Base-by-base conservation (phyloP, 192 early-diverging fungal species). In the Ambispora gerdemannii region DNA sequence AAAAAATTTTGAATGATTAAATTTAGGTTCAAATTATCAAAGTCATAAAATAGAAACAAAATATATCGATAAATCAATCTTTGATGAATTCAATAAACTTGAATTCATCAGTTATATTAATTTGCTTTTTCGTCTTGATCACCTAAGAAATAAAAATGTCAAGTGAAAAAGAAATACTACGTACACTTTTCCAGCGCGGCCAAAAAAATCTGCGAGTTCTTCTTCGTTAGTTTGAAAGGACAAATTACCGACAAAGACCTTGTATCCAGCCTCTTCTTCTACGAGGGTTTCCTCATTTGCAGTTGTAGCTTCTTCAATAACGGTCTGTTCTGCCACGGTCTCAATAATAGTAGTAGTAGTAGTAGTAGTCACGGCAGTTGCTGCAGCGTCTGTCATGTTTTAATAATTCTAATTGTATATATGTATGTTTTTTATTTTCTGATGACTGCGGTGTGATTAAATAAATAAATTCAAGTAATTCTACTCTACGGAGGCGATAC, bases 171-270 rank as follows among this genome's bases (percentile, higher is more conserved):
- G 15, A 30, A 27, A 71, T 25, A 61, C 4, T 20, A 90, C 90
- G 84, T 87, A 90, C 87, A 93, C 92, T 73, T 88, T 83, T 67
- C 86, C 90, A 50, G 86, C 81, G 28, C 77, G 67, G 73, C 76
- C 78, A 77, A 96, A 97, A 76, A 89, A 88, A 34, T 89, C 86
- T 58, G 79, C 77, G 47, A 99, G 86, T 76, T 89, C 84, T 49
- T 82, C 87, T 75, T 95, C 87, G 38, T 85, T 95, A 63, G 92
- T 92, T 75, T 84, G 77, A 85, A 95, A 97, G 27, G 94, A 79
- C 65, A 98, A 83, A 86, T 98, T 98, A 59, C 96, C 94, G 32
- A 95, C 93, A 86, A 97, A 98, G 51, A 94, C 92, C 87, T 96
- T 94, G 82, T 82, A 71, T 60, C 74, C 81, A 66, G 74, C 65